These are phyloP conservation scores for Antitrichia curtipendula DNA, from an alignment of 225 moss, liverwort and hornwort species.

Conservation along the genomic window DNA sequence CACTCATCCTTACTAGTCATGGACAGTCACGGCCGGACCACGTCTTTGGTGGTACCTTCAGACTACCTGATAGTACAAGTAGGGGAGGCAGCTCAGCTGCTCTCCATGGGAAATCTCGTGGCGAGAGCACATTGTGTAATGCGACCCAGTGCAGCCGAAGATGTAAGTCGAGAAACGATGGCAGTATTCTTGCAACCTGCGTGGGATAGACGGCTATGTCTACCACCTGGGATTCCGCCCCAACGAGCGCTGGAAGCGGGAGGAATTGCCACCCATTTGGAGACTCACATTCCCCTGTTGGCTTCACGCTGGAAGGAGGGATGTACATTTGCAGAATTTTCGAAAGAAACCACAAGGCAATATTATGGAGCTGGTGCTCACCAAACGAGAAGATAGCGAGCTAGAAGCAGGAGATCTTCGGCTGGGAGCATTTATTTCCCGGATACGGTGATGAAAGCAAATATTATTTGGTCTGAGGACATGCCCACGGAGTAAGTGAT, in stretches of 20 bases:
- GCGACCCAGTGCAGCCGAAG: slow-evolving; percentile 17
- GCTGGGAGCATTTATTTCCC: neutral
- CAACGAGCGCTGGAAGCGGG: slow-evolving; percentile 9
- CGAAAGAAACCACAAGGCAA: slow-evolving; percentile 53
- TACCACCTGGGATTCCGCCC: slow-evolving; percentile 13
- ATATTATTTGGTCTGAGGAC: neutral
- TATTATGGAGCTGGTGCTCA: slow-evolving; percentile 50
- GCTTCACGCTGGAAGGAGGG: slow-evolving; percentile 65
- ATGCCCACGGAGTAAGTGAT: neutral
- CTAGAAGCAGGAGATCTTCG: neutral
- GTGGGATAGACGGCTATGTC: slow-evolving; percentile 38
- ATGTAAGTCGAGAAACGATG: slow-evolving; percentile 72
- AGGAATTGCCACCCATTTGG: neutral
- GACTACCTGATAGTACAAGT: slow-evolving; percentile 70
- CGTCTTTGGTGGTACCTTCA: slow-evolving; percentile 31
- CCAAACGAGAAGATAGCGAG: slow-evolving; percentile 4
- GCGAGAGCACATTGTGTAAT: slow-evolving; percentile 65
- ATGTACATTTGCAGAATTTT: slow-evolving; percentile 75
- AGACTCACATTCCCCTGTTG: slow-evolving; percentile 39
- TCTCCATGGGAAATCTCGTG: slow-evolving; percentile 52
- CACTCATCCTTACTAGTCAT: slow-evolving; percentile 49
- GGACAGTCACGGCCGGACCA: neutral
- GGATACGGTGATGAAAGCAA: neutral
- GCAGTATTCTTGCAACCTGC: slow-evolving; percentile 82
- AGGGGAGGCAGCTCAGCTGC: slow-evolving; percentile 80